phyloP scores from a whole-genome alignment of 768 basidiomycete genomes.

The Candolleomyces efflorescens region DNA sequence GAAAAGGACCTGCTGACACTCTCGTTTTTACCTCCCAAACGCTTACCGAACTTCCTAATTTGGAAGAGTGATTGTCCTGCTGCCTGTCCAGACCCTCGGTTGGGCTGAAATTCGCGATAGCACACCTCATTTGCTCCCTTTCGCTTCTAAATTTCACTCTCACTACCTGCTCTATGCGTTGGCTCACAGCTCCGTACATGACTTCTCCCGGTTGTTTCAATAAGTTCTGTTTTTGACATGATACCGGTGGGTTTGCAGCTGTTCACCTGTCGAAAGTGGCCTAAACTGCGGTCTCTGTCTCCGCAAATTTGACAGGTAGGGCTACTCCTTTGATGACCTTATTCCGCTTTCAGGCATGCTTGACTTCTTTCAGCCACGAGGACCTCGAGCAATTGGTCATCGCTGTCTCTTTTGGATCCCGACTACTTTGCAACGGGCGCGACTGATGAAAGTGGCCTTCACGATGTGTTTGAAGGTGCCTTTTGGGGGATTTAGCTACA shows the following conservation, averaged over 20 bases:
- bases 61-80: conserved; percentile 4
- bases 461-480: conserved; percentile 1
- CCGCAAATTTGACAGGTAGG: background rate
- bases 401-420: background rate
- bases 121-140: background rate
- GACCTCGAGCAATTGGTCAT: background rate
- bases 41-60: conserved; percentile 3
- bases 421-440: background rate
- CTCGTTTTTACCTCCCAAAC: background rate
- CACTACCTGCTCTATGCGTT: too few relatives aligned
- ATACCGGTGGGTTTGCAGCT: too few relatives aligned
- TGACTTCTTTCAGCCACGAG: background rate
- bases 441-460: background rate
- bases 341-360: background rate
- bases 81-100: background rate
- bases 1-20: background rate
- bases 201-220: too few relatives aligned
- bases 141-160: background rate
- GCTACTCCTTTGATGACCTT: conserved; percentile 1
- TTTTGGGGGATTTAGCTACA: background rate
- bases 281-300: background rate
- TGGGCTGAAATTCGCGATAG: background rate
- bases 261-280: too few relatives aligned
- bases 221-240: too few relatives aligned
- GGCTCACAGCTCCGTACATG: too few relatives aligned